Conservation (phyloP, 2,329 filamentous ascomycete genomes). For the Aureobasidium sp. region DNA sequence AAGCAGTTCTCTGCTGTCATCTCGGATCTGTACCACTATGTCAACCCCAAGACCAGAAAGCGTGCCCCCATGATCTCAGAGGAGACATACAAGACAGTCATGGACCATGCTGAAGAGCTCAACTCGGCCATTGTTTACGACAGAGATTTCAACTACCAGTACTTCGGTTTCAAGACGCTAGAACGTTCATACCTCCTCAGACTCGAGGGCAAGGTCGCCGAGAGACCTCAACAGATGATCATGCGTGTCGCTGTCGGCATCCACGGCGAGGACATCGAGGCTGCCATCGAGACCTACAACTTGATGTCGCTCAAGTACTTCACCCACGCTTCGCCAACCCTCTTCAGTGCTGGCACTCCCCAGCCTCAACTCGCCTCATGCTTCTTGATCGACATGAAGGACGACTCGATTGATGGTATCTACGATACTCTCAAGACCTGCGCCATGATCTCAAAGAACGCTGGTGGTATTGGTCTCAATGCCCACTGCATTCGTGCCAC, state of each 20-base stretch:
- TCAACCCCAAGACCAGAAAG: conserved; percentile 85
- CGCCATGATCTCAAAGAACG: conserved; percentile 99
- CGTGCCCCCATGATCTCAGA: conserved; percentile 91
- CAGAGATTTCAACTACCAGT: conserved; percentile 99
- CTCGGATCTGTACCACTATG: conserved; percentile 85
- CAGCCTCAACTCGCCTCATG: conserved; percentile 93
- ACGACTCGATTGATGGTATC: conserved; percentile 98
- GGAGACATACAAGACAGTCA: conserved; percentile 82
- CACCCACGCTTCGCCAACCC: conserved; percentile 93
- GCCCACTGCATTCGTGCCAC: conserved; percentile 95
- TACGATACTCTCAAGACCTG: conserved; percentile 99
- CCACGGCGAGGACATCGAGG: conserved; percentile 90
- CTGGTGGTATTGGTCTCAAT: conserved; percentile 94
- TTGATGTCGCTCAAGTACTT: conserved; percentile 99
- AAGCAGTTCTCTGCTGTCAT: conserved; percentile 98
- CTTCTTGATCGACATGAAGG: conserved; percentile 99
- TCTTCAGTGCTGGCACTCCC: conserved; percentile 96
- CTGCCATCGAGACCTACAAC: conserved; percentile 94
- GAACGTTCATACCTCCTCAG: conserved; percentile 96
- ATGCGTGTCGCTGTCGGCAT: conserved; percentile 99
- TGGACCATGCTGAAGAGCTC: conserved; percentile 92
- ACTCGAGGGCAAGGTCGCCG: conserved; percentile 89
- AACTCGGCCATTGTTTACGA: conserved; percentile 99
- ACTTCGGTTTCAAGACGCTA: conserved; percentile 98
- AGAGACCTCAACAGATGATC: conserved; percentile 98